Conservation (phyloP, 768 basidiomycete species). For the Clathrus columnatus region DNA sequence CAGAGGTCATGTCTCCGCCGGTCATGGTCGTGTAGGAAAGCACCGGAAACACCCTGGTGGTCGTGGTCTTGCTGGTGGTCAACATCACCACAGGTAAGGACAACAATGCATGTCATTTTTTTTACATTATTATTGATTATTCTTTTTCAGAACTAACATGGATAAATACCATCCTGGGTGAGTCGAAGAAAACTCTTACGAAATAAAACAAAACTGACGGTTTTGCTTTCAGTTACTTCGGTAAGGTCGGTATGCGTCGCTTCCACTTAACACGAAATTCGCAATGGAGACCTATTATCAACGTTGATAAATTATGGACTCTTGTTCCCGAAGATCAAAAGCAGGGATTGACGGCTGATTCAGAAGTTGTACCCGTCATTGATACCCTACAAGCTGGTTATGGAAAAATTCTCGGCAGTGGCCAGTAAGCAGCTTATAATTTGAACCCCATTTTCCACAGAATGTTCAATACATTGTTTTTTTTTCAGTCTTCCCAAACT, state of each 20-base stretch:
- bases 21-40: conserved; percentile 99
- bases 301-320: conserved; percentile 95
- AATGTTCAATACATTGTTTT: neutral
- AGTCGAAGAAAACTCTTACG: conserved; percentile 6
- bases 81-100: conserved; percentile 94
- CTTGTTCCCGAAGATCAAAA: conserved; percentile 83
- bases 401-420: conserved; percentile 93
- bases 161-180: conserved; percentile 93
- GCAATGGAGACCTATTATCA: conserved; percentile 93
- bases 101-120: neutral
- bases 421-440: conserved; percentile 46
- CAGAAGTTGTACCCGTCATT: conserved; percentile 89
- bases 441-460: neutral
- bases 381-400: conserved; percentile 80
- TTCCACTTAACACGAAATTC: conserved; percentile 92
- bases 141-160: conserved; percentile 69
- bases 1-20: conserved; percentile 98
- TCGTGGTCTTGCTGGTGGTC: conserved; percentile 99
- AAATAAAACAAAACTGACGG: neutral
- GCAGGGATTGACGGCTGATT: conserved; percentile 60
- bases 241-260: conserved; percentile 99
- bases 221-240: conserved; percentile 72
- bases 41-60: conserved; percentile 99
- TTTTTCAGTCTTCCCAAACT: conserved; percentile 64
- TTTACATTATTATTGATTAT: neutral